phyloP scores from a whole-genome alignment of 257 asterid species.

The Solanum gandarillasii region DNA sequence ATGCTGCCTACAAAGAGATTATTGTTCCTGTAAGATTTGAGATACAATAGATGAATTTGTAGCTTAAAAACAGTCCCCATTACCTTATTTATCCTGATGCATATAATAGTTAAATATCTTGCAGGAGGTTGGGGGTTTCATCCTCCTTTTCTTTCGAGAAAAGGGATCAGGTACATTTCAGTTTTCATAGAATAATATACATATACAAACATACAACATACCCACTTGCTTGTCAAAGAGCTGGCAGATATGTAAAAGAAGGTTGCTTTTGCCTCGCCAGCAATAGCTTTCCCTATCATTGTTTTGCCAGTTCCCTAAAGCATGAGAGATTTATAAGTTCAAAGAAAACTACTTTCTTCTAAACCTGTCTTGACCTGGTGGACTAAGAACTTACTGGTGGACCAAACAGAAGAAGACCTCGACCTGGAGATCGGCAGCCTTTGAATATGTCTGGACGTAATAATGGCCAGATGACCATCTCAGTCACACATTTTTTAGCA shows the following conservation, averaged over 20 bases:
- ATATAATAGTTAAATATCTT: neutral
- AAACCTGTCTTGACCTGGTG: neutral
- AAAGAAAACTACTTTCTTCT: neutral
- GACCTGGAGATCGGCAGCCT: slow-evolving; percentile 99
- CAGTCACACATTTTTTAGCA: slow-evolving; percentile 97
- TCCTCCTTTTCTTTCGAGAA: neutral
- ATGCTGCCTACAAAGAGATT: neutral
- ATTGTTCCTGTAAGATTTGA: neutral
- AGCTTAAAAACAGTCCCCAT: neutral
- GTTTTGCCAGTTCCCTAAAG: slow-evolving; percentile 97
- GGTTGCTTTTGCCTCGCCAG: slow-evolving; percentile 99
- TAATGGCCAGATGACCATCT: slow-evolving; percentile 99
- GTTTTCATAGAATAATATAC: neutral
- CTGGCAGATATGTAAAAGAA: slow-evolving; percentile 98
- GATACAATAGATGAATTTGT: neutral
- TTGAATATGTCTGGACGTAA: slow-evolving; percentile 92
- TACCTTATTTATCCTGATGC: neutral
- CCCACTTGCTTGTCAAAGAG: slow-evolving; percentile 99
- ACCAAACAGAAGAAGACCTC: slow-evolving; percentile 98
- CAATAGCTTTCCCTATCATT: slow-evolving; percentile 99
- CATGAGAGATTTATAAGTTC: slow-evolving; percentile 15
- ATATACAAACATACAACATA: slow-evolving; percentile 10
- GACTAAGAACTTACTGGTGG: slow-evolving; percentile 76
- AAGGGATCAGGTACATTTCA: neutral
- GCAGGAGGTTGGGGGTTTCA: neutral